Percentiles rank a stretch among this genome's conserved stretches.
phyloP scores from a whole-genome alignment of 768 basidiomycete genomes.

The Lentinula edodes region DNA sequence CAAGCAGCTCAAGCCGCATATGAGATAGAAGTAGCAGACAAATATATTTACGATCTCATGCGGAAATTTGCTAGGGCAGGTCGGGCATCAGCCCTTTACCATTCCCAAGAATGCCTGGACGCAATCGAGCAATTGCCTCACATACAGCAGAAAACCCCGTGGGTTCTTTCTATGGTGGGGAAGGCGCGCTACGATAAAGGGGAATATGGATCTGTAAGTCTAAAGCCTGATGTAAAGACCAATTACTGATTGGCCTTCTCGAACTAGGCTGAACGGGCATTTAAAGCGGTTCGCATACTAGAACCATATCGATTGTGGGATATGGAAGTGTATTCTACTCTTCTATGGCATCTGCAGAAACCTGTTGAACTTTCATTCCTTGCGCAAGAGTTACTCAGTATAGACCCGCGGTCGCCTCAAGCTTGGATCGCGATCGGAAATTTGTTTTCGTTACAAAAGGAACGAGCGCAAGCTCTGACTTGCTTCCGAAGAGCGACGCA shows the following conservation, averaged over 20 bases:
- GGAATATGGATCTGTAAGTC: constrained; percentile 82
- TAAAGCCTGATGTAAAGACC: constrained; percentile 11
- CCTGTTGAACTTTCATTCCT: constrained; percentile 84
- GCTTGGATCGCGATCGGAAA: constrained; percentile 98
- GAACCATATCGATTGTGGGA: constrained; percentile 89
- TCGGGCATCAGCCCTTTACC: constrained; percentile 69
- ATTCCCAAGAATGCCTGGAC: constrained; percentile 67
- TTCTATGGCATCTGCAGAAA: constrained; percentile 90
- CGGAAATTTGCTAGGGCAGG: constrained; percentile 78
- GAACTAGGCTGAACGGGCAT: constrained; percentile 83
- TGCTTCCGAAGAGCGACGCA: constrained; percentile 92
- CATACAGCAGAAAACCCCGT: constrained; percentile 67
- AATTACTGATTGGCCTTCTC: constrained; percentile 13
- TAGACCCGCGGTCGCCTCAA: constrained; percentile 76
- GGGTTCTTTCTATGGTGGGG: constrained; percentile 78
- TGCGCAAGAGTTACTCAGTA: constrained; percentile 85
- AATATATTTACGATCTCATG: constrained; percentile 77
- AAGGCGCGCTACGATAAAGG: constrained; percentile 86
- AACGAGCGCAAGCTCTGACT: constrained; percentile 86
- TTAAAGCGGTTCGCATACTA: constrained; percentile 70
- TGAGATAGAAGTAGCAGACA: constrained; percentile 70
- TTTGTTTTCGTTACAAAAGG: constrained; percentile 91
- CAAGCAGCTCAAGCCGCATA: constrained; percentile 68
- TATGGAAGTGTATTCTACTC: constrained; percentile 95
- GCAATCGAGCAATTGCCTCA: constrained; percentile 74